Base-by-base conservation (phyloP, 2,329 filamentous ascomycete species). In the Aspergillus alliaceus region DNA sequence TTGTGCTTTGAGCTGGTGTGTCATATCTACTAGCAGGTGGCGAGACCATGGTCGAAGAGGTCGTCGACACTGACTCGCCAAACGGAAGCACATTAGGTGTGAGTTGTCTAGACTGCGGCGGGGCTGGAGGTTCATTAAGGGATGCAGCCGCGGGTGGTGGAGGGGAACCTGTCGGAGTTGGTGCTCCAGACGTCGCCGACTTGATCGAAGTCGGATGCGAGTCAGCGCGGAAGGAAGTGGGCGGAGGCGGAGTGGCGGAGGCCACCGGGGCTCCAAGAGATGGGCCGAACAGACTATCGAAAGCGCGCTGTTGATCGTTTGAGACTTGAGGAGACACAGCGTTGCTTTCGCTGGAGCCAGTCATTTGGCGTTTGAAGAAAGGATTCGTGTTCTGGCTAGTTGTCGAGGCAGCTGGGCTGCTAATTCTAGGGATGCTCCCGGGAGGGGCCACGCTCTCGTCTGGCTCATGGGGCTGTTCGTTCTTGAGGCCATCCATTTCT, bases 261-360 rank as follows among this genome's bases (percentile, higher is more conserved):
- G 73, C 73, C 27, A 53, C 53, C 27, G 61, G 80, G 53, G 79
- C 77, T 15, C 77, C 76, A 66, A 86, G 86, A 1, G 88, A 81
- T 47, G 88, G 86, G 2, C 91, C 91, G 73, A 96, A 96, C 44
- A 96, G 86, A 67, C 89, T 92, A 70, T 96, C 91, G 72, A 96
- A 96, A 4, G 87, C 86, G 74, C 84, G 87, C 62, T 90, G 87
- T 49, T 81, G 79, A 56, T 80, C 77, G 49, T 63, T 75, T 2
- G 70, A 59, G 7, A 67, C 60, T 48, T 68, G 71, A 11, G 81
- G 79, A 18, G 81, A 79, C 66, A 80, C 77, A 40, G 80, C 78
- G 35, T 78, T 79, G 7, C 58, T 59, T 22, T 84, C 82, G 35
- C 79, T 74, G 7, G 75, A 69, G 25, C 63, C 77, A 11, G 77